These are phyloP conservation scores for Pichia manshurica DNA, from an alignment of 805 yeast species.

Conservation along the genomic window DNA sequence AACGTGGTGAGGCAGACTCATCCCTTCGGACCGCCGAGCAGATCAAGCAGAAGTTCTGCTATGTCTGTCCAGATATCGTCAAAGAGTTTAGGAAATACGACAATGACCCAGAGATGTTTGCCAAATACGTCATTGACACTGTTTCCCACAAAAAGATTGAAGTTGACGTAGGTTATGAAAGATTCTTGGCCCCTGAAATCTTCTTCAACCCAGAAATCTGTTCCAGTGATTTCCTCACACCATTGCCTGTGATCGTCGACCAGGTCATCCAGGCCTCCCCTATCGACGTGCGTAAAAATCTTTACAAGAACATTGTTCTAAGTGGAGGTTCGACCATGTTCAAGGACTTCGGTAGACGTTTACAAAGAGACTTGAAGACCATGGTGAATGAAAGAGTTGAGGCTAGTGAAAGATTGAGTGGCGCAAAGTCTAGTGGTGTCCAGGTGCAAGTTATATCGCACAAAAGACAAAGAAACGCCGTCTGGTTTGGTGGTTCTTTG, in stretches of 20 bases:
- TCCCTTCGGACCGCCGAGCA: constrained; percentile 93
- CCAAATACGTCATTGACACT: constrained; percentile 83
- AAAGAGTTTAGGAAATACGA: constrained; percentile 94
- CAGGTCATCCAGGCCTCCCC: constrained; percentile 93
- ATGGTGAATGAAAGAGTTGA: constrained; percentile 87
- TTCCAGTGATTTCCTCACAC: constrained; percentile 90
- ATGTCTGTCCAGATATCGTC: constrained; percentile 96
- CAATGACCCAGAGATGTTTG: constrained; percentile 88
- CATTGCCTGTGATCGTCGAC: constrained; percentile 94
- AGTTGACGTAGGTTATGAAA: constrained; percentile 95
- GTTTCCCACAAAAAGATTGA: constrained; percentile 57
- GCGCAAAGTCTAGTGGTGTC: constrained; percentile 82
- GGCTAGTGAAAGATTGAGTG: constrained; percentile 69
- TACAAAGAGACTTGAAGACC: constrained; percentile 87
- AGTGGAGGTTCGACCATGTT: constrained; percentile 99
- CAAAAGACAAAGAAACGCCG: constrained; percentile 96
- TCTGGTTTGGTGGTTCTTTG: constrained; percentile 98
- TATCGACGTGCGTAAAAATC: constrained; percentile 94
- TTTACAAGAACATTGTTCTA: constrained; percentile 90
- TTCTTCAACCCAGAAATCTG: constrained; percentile 98
- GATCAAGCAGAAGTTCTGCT: constrained; percentile 94
- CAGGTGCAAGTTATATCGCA: constrained; percentile 96
- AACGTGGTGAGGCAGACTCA: constrained; percentile 93
- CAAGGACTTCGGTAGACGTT: constrained; percentile 94
- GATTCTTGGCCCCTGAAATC: constrained; percentile 98